A percentile compares a stretch with the other conserved stretches of the same genome.
phyloP scores from a whole-genome alignment of 1,284 basidiomycete species.

The Leccinum pallidistipes region DNA sequence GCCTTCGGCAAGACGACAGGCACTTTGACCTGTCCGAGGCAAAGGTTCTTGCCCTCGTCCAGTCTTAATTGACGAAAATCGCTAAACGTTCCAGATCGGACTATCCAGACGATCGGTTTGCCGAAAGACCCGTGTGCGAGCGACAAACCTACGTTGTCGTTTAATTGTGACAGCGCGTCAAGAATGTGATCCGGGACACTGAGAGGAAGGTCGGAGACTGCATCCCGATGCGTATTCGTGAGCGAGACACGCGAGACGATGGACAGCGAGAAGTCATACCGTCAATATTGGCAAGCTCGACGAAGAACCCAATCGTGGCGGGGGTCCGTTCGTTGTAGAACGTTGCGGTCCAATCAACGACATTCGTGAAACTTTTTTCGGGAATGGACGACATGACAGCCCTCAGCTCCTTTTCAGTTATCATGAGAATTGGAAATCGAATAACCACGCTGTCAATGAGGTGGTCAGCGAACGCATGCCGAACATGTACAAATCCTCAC shows the following conservation, averaged over 20 bases:
- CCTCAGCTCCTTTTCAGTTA: not conserved
- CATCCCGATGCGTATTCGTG: not conserved
- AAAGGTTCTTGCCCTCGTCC: not conserved
- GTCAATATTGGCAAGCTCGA: not conserved
- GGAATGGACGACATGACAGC: not conserved
- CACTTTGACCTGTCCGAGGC: not conserved
- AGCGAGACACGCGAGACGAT: not conserved
- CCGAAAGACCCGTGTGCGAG: not conserved
- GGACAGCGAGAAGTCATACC: not conserved
- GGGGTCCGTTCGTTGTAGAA: not conserved
- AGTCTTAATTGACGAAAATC: not conserved
- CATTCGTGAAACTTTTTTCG: not conserved
- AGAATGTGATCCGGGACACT: not conserved
- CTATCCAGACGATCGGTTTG: not conserved
- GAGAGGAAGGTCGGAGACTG: not conserved
- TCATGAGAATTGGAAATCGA: not conserved
- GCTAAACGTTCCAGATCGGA: not conserved
- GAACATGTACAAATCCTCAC: not conserved
- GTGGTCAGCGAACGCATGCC: not conserved
- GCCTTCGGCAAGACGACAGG: not conserved
- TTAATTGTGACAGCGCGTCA: not conserved
- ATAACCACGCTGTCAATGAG: not conserved
- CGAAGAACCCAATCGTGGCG: constrained; percentile 1
- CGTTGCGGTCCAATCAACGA: not conserved
- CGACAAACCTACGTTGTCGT: not conserved